Evolutionary conservation across 345 rosid genomes (phyloP).

Genomic region (Populus alba): DNA sequence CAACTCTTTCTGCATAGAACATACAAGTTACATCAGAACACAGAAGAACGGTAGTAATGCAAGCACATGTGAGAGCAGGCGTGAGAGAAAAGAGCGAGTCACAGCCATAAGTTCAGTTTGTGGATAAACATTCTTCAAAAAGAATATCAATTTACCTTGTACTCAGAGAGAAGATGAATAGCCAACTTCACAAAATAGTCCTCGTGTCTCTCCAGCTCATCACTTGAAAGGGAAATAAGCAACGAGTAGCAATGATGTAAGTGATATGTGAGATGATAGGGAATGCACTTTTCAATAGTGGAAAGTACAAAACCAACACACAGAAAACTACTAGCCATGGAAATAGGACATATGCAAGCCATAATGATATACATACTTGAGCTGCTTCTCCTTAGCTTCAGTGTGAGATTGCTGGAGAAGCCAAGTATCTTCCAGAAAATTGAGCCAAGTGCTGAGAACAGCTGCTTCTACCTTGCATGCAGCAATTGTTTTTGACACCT

Average conservation of each 20-base stretch:
- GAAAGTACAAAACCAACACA: not conserved
- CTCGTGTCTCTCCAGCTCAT: slow-evolving; percentile 82
- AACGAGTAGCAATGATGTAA: slow-evolving; percentile 19
- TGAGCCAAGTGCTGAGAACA: slow-evolving; percentile 82
- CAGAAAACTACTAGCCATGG: not conserved
- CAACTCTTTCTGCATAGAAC: slow-evolving; percentile 65
- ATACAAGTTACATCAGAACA: slow-evolving; percentile 1
- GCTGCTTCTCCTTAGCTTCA: slow-evolving; percentile 70
- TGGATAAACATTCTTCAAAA: not conserved
- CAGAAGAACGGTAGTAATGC: not conserved
- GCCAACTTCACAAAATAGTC: slow-evolving; percentile 68
- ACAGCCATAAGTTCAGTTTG: not conserved
- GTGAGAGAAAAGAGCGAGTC: not conserved
- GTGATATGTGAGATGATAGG: not conserved
- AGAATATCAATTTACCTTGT: slow-evolving; percentile 49
- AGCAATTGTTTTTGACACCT: slow-evolving; percentile 68
- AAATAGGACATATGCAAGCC: not conserved
- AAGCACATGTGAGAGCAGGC: not conserved
- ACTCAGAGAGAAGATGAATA: slow-evolving; percentile 57
- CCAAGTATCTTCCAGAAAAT: slow-evolving; percentile 94
- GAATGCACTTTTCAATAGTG: not conserved
- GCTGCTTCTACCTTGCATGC: slow-evolving; percentile 74
- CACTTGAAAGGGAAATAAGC: slow-evolving; percentile 46
- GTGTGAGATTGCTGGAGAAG: slow-evolving; percentile 60
- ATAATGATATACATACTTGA: slow-evolving; percentile 52